Percentiles rank a stretch among this genome's conserved stretches.
Conservation (phyloP, 805 yeast species). For the Lipomyces chichibuensis region DNA sequence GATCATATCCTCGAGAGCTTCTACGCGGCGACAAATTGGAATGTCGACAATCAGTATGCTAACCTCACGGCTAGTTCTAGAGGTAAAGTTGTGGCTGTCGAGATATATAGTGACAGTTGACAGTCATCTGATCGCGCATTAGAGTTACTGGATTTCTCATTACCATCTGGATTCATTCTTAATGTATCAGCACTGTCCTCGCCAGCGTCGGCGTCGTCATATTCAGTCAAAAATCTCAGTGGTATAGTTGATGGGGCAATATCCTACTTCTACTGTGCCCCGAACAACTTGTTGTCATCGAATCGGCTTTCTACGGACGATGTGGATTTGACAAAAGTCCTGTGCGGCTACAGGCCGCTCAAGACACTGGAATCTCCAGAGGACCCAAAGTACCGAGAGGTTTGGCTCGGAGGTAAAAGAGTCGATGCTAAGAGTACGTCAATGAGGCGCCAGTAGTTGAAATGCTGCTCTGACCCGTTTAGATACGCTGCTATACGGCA, state of each 20-base stretch:
- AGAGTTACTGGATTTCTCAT: slow-evolving; percentile 66
- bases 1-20: slow-evolving; percentile 79
- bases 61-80: slow-evolving; percentile 72
- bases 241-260: slow-evolving; percentile 72
- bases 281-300: slow-evolving; percentile 20
- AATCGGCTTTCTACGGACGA: slow-evolving; percentile 39
- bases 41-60: slow-evolving; percentile 74
- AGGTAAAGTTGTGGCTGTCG: slow-evolving; percentile 39
- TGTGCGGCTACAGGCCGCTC: slow-evolving; percentile 67
- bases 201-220: slow-evolving; percentile 68
- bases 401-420: slow-evolving; percentile 41
- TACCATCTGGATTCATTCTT: slow-evolving; percentile 69
- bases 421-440: slow-evolving; percentile 37
- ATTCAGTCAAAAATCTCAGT: slow-evolving; percentile 51
- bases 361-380: slow-evolving; percentile 50
- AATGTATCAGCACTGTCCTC: slow-evolving; percentile 73
- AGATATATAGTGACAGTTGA: background rate
- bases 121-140: slow-evolving; percentile 3
- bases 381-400: slow-evolving; percentile 37
- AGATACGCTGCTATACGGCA: slow-evolving; percentile 69
- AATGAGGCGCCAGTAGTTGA: background rate
- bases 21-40: slow-evolving; percentile 73
- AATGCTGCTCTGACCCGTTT: background rate
- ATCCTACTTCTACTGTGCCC: slow-evolving; percentile 75
- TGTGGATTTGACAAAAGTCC: slow-evolving; percentile 62